Base-by-base conservation (phyloP, 768 basidiomycete species). In the Coprinellus micaceus region DNA sequence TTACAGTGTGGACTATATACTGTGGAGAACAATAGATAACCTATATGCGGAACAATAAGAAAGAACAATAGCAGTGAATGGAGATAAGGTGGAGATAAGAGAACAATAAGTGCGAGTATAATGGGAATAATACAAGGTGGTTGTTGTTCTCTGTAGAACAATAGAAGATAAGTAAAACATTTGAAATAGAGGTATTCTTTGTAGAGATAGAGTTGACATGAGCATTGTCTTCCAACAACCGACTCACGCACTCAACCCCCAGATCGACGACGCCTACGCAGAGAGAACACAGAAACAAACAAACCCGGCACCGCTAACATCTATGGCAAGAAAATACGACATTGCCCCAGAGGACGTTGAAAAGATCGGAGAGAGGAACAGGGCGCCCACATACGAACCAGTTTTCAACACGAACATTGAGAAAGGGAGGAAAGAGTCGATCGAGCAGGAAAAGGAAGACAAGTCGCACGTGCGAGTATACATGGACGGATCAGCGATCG, bases 401-500 rank as follows among this genome's bases (percentile, higher is more conserved):
- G 17, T 28, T 12, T 51, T 56, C 21, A 25, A n/a, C 21, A 60
- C 55, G 10, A 1, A 15, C 1, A 52, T 61, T 17, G 55, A 43
- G 4, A 29, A 33, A 3, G 37, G 21, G 19, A 52, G 57, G 29
- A 46, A 58, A 10, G 24, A n/a, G 5, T 55, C 61, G 15, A 60
- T 62, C 0, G 7, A 28, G 30, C 17, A 57, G 0, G 56, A 63
- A 17, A 54, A 24, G 28, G 36, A 15, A 17, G 45, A 58, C n/a
- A 50, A 15, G 4, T 39, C 39, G n/a, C 33, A 39, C 19, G 50
- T 62, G 19, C 56, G 45, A 15, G 39, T 67, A 1, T 65, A 58
- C 56, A 58, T 58, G 15, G 19, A 67, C 45, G 61, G 68, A 15
- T 69, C 60, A 25, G 60, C 61, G 3, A 26, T 52, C 1, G 39